Evolutionary conservation across 768 basidiomycete species (phyloP), one percentile per base, ranked within the genome.

Genomic region (Termitomyces sp.): DNA sequence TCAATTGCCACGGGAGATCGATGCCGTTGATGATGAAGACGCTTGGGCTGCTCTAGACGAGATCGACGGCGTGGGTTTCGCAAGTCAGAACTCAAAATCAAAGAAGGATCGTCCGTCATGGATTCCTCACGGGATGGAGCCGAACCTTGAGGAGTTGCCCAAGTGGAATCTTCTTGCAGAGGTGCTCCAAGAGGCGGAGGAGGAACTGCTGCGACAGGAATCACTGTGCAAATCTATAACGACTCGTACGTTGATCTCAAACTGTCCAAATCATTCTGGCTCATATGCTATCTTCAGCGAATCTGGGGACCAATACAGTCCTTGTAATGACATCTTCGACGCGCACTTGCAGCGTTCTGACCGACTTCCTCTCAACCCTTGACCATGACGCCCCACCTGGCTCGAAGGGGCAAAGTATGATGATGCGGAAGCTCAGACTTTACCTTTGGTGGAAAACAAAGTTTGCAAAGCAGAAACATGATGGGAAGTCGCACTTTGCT

Each of bases 141-240:
- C 93, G 0, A 83, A 94, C 0, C 75, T 98, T 22, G 97, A 98
- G 70, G 97, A 98, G 64, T 79, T 91, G 41, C 95, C 95, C 0
- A 99, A 99, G 67, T 98, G 97, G 96, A 80, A 80, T 53, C 67
- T 95, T 7, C 72, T 99, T 12, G 80, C 86, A 0, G 89, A 93
- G n/a, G 80, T 95, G 0, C 68, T 99, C 41, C 78, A 91, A 48
- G 97, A 99, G 71, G 88, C 94, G 2, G 97, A 98, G 68, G 85
- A 85, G 56, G 91, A 94, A 60, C 86, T 90, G 29, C 74, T 89
- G 54, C 75, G 84, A 40, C 79, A 83, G 57, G 82, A 86, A 58
- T 74, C 76, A 9, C 53, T 59, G 31, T 59, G 65, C 27, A 70
- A 65, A 47, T 58, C 70, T 7, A 63, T 61, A 10, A 61, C 60